Evolutionary conservation across 2,329 filamentous ascomycete species (phyloP).

Genomic region (Aspergillus glaucus): DNA sequence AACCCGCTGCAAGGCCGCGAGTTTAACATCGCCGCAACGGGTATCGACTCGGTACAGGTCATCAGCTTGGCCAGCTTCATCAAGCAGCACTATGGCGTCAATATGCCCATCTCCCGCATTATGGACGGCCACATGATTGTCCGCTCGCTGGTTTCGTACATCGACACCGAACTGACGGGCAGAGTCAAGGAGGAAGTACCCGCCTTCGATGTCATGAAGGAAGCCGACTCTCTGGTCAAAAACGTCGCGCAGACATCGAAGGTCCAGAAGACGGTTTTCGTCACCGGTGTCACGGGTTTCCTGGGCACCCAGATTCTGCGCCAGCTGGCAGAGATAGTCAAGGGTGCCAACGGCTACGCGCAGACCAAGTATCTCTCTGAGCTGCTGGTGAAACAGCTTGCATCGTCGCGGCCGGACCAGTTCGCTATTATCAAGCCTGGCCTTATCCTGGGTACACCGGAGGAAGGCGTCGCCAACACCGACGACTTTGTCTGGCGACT

Average conservation of each 20-base stretch:
- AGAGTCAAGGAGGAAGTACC: background rate
- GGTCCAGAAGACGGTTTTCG: slow-evolving; percentile 9
- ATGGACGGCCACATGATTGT: slow-evolving; percentile 10
- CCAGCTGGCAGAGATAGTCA: slow-evolving; percentile 7
- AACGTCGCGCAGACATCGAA: slow-evolving; percentile 2
- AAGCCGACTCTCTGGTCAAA: slow-evolving; percentile 5
- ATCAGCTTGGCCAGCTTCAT: slow-evolving; percentile 11
- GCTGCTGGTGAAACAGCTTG: slow-evolving; percentile 5
- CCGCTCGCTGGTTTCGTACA: slow-evolving; percentile 5
- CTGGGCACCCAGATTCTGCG: slow-evolving; percentile 17
- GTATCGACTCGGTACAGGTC: slow-evolving; percentile 10
- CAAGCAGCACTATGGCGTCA: slow-evolving; percentile 9
- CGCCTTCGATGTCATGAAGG: slow-evolving; percentile 8
- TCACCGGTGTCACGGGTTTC: slow-evolving; percentile 18
- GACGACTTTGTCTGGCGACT: slow-evolving; percentile 14
- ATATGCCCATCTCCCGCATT: slow-evolving; percentile 7
- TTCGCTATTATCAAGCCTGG: slow-evolving; percentile 14
- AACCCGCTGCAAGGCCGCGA: slow-evolving; percentile 3
- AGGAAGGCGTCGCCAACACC: slow-evolving; percentile 9
- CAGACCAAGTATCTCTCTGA: slow-evolving; percentile 11
- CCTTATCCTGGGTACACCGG: slow-evolving; percentile 8
- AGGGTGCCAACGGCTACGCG: slow-evolving; percentile 4
- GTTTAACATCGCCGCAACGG: slow-evolving; percentile 7
- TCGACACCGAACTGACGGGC: slow-evolving; percentile 7
- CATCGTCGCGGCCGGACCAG: background rate